These are phyloP conservation scores for Gentiana straminea DNA, from an alignment of 257 asterid species.

Conservation along the genomic window DNA sequence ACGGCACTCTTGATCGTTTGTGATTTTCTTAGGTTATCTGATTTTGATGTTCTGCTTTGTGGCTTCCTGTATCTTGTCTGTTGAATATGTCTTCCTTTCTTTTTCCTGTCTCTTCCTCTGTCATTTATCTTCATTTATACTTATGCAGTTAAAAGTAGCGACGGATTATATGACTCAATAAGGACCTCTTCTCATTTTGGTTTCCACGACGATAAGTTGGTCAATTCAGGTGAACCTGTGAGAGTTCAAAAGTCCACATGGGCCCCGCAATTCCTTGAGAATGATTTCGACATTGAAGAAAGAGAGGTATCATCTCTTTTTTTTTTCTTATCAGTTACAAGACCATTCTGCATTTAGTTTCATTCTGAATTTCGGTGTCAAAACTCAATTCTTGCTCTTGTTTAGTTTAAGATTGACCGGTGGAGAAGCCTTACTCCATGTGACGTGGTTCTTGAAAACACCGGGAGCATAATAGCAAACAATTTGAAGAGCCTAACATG, in stretches of 20 bases:
- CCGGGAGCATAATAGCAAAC: constrained; percentile 16
- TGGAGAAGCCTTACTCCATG: constrained; percentile 21
- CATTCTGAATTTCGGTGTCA: background rate
- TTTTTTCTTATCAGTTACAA: constrained; percentile 2
- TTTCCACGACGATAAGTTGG: constrained; percentile 39
- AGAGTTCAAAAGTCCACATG: constrained; percentile 33
- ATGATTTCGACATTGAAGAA: constrained; percentile 31
- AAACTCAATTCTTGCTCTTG: constrained; percentile 14
- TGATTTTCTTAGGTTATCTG: background rate
- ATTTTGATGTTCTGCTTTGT: background rate
- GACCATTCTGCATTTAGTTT: background rate
- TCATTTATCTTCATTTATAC: constrained; percentile 1
- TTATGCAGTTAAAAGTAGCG: constrained; percentile 50
- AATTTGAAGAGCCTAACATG: constrained; percentile 14
- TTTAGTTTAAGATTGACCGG: constrained; percentile 30
- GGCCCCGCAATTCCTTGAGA: constrained; percentile 33
- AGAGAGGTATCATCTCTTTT: constrained; percentile 29
- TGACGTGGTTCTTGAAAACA: constrained; percentile 18
- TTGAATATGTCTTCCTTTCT: background rate
- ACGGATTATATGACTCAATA: constrained; percentile 26
- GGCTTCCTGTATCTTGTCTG: background rate
- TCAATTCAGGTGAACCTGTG: constrained; percentile 27
- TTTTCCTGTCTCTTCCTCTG: background rate
- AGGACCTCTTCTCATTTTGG: constrained; percentile 37
- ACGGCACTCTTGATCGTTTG: too few relatives aligned